These are phyloP conservation scores for Aspergillus caelatus DNA, from an alignment of 2,329 filamentous ascomycete genomes.

Conservation along the genomic window DNA sequence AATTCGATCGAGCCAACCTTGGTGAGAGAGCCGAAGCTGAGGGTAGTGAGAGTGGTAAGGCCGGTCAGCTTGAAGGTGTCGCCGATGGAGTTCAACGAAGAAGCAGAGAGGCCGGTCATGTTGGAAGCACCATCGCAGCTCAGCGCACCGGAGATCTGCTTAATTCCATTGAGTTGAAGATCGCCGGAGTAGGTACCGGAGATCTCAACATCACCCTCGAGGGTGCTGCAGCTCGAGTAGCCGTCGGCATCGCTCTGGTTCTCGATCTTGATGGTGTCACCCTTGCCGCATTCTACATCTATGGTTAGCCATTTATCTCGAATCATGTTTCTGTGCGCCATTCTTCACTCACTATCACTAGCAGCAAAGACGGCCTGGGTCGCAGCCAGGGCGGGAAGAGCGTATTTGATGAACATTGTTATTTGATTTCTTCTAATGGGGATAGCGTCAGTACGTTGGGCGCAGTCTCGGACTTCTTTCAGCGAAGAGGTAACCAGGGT, in stretches of 20 bases:
- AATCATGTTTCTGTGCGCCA: neutral
- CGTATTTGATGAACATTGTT: constrained; percentile 58
- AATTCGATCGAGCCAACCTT: constrained; percentile 70
- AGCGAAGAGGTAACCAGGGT: neutral
- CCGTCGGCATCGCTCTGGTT: constrained; percentile 66
- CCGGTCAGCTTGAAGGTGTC: constrained; percentile 71
- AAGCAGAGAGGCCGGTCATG: constrained; percentile 66
- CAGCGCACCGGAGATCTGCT: constrained; percentile 62
- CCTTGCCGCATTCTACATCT: constrained; percentile 23
- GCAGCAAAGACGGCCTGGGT: constrained; percentile 56
- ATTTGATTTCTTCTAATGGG: constrained; percentile 6
- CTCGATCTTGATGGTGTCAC: constrained; percentile 52
- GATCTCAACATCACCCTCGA: constrained; percentile 70
- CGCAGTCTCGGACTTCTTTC: too few species aligned
- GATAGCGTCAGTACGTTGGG: neutral
- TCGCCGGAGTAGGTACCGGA: constrained; percentile 56
- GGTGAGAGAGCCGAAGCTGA: constrained; percentile 68
- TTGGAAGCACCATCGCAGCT: constrained; percentile 57
- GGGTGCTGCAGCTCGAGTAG: constrained; percentile 67
- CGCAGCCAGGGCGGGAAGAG: constrained; percentile 59
- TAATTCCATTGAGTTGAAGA: constrained; percentile 65
- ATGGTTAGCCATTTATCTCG: constrained; percentile 11
- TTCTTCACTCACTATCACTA: constrained; percentile 23
- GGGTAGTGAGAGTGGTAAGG: constrained; percentile 67
- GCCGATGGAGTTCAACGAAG: constrained; percentile 65